Evolutionary conservation across 176 grass and related monocot species (phyloP).

Genomic region (Olyra latifolia): DNA sequence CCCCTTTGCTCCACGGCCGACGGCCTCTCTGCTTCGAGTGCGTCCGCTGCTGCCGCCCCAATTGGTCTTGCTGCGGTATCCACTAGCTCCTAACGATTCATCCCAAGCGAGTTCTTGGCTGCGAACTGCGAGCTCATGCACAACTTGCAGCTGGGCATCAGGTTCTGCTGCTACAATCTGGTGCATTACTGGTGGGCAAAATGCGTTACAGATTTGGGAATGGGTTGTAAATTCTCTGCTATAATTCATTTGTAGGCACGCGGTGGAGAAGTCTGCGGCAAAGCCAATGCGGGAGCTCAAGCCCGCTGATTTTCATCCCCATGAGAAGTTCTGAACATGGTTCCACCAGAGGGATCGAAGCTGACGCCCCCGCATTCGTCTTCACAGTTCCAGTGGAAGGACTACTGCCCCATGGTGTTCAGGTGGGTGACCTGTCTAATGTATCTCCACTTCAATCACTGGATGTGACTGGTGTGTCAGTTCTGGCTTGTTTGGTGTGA

Average conservation of each 20-base stretch:
- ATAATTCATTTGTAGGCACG: conserved; percentile 16
- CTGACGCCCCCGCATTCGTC: conserved; percentile 48
- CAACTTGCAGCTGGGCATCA: conserved; percentile 68
- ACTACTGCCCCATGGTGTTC: conserved; percentile 62
- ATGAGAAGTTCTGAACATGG: conserved; percentile 51
- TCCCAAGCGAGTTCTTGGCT: no score
- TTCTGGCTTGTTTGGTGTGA: background rate
- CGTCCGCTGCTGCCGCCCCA: no score
- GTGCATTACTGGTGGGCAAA: background rate
- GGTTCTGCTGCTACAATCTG: conserved; percentile 1
- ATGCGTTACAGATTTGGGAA: background rate
- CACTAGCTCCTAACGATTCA: no score
- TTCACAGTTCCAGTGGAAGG: conserved; percentile 53
- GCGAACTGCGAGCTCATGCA: conserved; percentile 78
- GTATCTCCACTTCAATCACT: background rate
- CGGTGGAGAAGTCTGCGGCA: conserved; percentile 40
- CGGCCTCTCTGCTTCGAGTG: no score
- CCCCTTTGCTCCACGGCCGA: no score
- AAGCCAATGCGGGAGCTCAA: conserved; percentile 26
- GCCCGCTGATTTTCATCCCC: conserved; percentile 41
- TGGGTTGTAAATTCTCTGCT: background rate
- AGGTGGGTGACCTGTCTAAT: conserved; percentile 26
- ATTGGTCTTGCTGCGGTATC: no score
- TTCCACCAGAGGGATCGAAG: conserved; percentile 53
- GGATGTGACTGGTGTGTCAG: background rate